These are phyloP conservation scores for Boletus vermiculosoides DNA, from an alignment of 768 basidiomycete genomes.

Conservation along the genomic window DNA sequence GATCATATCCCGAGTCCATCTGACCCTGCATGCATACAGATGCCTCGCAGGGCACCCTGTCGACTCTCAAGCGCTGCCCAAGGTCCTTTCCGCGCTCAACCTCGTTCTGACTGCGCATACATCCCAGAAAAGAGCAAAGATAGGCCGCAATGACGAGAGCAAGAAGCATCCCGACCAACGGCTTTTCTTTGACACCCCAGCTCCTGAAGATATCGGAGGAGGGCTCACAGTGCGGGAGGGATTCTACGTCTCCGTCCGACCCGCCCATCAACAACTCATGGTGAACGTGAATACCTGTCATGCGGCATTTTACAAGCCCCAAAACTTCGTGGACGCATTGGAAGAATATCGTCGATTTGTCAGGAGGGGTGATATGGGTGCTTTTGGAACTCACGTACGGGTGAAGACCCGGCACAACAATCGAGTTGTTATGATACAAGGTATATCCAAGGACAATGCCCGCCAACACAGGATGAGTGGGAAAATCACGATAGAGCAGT, in stretches of 20 bases:
- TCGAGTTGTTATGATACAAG: conserved; percentile 65
- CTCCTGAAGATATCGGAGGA: conserved; percentile 40
- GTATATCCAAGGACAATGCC: conserved; percentile 40
- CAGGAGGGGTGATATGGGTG: conserved; percentile 45
- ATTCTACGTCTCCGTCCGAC: conserved; percentile 42
- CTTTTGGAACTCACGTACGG: conserved; percentile 63
- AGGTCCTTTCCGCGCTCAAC: conserved; percentile 48
- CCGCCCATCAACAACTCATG: conserved; percentile 46
- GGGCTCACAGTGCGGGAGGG: conserved; percentile 59
- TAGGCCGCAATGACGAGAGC: conserved; percentile 43
- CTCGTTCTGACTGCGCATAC: conserved; percentile 45
- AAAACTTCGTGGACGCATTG: conserved; percentile 43
- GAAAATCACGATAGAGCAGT: conserved; percentile 42
- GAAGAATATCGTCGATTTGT: conserved; percentile 41
- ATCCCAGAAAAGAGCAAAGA: conserved; percentile 40
- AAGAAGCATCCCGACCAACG: conserved; percentile 33
- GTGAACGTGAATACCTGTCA: conserved; percentile 54
- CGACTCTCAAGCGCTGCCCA: conserved; percentile 54
- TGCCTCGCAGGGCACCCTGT: conserved; percentile 55
- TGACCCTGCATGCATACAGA: conserved; percentile 34
- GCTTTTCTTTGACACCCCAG: conserved; percentile 40
- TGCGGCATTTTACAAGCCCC: conserved; percentile 43
- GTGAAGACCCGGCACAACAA: conserved; percentile 63
- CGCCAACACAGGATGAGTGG: conserved; percentile 41
- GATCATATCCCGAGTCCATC: conserved; percentile 27